A percentile compares a stretch with the other conserved stretches of the same genome.
These are phyloP conservation scores for Pugionium dolabratum DNA, from an alignment of 345 rosid genomes.

Conservation along the genomic window DNA sequence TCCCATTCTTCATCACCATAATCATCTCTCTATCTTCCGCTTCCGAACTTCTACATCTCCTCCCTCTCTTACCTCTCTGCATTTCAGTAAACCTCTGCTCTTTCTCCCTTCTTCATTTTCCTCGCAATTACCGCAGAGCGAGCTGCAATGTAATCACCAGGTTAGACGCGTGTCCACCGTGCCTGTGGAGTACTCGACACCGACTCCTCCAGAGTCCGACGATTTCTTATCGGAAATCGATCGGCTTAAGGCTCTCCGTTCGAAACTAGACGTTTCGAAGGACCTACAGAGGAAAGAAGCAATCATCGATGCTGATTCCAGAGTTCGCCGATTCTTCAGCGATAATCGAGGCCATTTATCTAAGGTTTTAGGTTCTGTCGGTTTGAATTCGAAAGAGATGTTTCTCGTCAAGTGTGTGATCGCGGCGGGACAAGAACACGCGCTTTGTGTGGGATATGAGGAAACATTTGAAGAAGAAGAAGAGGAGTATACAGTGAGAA, in stretches of 20 bases:
- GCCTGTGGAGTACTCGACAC: constrained; percentile 64
- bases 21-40: constrained; percentile 38
- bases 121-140: constrained; percentile 10
- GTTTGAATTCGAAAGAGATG: constrained; percentile 51
- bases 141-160: constrained; percentile 25
- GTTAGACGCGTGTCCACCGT: constrained; percentile 63
- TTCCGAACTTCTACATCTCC: constrained; percentile 29
- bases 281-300: constrained; percentile 44
- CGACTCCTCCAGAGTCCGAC: constrained; percentile 60
- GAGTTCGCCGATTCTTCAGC: constrained; percentile 55
- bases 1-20: constrained; percentile 39
- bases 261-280: constrained; percentile 47
- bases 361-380: constrained; percentile 43
- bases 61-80: constrained; percentile 32
- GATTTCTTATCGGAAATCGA: constrained; percentile 63
- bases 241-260: constrained; percentile 61
- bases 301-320: constrained; percentile 52
- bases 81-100: constrained; percentile 36
- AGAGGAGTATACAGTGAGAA: constrained; percentile 47
- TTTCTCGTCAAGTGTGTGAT: constrained; percentile 71
- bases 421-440: constrained; percentile 87
- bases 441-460: constrained; percentile 47
- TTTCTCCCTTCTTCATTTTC: constrained; percentile 31
- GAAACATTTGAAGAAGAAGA: constrained; percentile 33
- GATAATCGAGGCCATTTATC: constrained; percentile 38